Evolutionary conservation across 805 yeast species (phyloP).

Genomic region (Kurtzmaniella fragi): DNA sequence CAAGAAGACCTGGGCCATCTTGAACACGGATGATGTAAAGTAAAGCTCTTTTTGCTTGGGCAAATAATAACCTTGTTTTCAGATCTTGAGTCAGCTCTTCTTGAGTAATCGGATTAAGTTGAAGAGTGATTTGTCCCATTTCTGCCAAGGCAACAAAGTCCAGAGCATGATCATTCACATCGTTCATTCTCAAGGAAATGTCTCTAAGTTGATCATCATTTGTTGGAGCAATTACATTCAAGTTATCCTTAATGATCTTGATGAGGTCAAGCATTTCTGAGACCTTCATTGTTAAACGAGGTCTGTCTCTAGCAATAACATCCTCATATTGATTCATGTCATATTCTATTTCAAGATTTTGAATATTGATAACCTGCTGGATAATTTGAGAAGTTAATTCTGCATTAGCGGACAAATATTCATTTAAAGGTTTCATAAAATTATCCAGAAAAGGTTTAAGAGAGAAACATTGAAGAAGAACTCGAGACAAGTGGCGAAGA

Average conservation of each 20-base stretch:
- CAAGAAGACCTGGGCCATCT: slow-evolving; percentile 60
- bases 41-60: slow-evolving; percentile 80
- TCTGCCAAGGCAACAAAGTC: slow-evolving; percentile 47
- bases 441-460: slow-evolving; percentile 69
- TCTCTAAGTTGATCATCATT: slow-evolving; percentile 52
- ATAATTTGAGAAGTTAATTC: slow-evolving; percentile 44
- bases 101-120: slow-evolving; percentile 48
- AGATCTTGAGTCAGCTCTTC: slow-evolving; percentile 48
- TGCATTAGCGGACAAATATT: slow-evolving; percentile 51
- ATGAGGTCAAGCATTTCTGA: slow-evolving; percentile 45
- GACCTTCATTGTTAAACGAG: slow-evolving; percentile 38
- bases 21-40: slow-evolving; percentile 81
- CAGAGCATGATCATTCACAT: slow-evolving; percentile 27
- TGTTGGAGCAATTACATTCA: slow-evolving; percentile 42
- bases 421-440: slow-evolving; percentile 76
- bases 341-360: slow-evolving; percentile 55
- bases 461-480: slow-evolving; percentile 59
- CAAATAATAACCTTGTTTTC: slow-evolving; percentile 52
- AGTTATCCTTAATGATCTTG: slow-evolving; percentile 35
- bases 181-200: slow-evolving; percentile 36
- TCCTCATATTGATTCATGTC: slow-evolving; percentile 66
- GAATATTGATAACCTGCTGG: slow-evolving; percentile 45
- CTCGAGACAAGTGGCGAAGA: slow-evolving; percentile 50
- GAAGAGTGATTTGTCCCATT: slow-evolving; percentile 48
- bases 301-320: slow-evolving; percentile 45